These are phyloP conservation scores for Lactarius psammicola DNA, from an alignment of 768 basidiomycete species.

Conservation along the genomic window DNA sequence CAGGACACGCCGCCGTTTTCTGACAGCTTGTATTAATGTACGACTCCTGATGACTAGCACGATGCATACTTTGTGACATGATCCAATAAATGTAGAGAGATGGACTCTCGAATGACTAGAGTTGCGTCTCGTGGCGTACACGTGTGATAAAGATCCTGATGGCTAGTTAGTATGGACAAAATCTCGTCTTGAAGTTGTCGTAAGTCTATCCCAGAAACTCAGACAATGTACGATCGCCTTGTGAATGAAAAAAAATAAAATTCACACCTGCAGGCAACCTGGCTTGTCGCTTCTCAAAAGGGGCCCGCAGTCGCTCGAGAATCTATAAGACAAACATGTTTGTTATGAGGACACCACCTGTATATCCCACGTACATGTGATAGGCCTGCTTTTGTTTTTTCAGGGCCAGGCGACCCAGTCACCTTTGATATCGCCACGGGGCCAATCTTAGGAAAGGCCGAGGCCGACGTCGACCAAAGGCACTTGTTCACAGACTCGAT, in stretches of 20 bases:
- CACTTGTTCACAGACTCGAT: conserved; percentile 53
- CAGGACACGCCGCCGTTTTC: conserved; percentile 85
- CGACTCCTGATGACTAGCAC: background rate
- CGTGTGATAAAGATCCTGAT: conserved; percentile 77
- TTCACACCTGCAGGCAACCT: conserved; percentile 54
- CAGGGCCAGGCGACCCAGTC: conserved; percentile 36
- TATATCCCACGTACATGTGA: conserved; percentile 15
- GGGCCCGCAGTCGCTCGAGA: conserved; percentile 51
- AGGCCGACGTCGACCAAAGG: conserved; percentile 54
- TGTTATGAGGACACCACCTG: background rate
- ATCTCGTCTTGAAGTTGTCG: conserved; percentile 62
- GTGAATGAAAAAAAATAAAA: conserved; percentile 17
- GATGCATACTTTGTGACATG: conserved; percentile 77
- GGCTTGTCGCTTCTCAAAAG: conserved; percentile 54
- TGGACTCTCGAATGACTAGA: conserved; percentile 60
- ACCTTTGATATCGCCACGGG: conserved; percentile 50
- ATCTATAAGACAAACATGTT: conserved; percentile 41
- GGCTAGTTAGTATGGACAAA: conserved; percentile 59
- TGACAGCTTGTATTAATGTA: conserved; percentile 35
- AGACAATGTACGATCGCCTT: background rate
- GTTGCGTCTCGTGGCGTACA: conserved; percentile 64
- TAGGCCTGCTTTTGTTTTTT: conserved; percentile 7
- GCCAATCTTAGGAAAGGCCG: conserved; percentile 58
- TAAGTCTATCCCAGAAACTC: conserved; percentile 40
- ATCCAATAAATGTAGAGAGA: conserved; percentile 79